Percentiles rank a stretch among this genome's conserved stretches.
Conservation (phyloP, 805 yeast species). For the Candida insectorum region DNA sequence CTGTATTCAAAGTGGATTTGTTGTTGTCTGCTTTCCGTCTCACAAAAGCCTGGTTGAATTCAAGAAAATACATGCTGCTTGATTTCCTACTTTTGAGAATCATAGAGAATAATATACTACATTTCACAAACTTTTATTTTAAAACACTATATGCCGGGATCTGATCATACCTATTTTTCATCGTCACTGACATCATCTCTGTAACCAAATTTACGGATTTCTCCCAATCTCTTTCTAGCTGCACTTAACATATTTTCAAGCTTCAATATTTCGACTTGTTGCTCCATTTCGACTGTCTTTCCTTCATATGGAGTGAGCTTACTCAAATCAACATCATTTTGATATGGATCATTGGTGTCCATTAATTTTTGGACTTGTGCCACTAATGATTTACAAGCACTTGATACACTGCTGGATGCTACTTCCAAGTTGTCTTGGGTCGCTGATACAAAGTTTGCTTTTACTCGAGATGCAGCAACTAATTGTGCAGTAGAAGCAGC, state of each 20-base stretch:
- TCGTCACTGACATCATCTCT: slow-evolving; percentile 56
- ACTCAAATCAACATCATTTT: slow-evolving; percentile 57
- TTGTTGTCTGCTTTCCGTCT: too few species aligned
- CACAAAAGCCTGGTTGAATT: too few species aligned
- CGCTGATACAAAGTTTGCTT: slow-evolving; percentile 71
- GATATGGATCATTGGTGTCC: slow-evolving; percentile 29
- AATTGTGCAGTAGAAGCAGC: slow-evolving; percentile 90
- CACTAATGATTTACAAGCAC: slow-evolving; percentile 75
- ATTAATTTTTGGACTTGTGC: slow-evolving; percentile 63
- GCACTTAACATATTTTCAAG: slow-evolving; percentile 67
- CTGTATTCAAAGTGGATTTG: too few species aligned
- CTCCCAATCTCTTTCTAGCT: slow-evolving; percentile 81
- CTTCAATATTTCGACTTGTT: slow-evolving; percentile 84
- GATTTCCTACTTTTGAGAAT: too few species aligned
- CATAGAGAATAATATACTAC: too few species aligned
- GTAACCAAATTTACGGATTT: slow-evolving; percentile 77
- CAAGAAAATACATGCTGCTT: too few species aligned
- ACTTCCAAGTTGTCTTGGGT: slow-evolving; percentile 71
- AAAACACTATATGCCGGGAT: too few species aligned
- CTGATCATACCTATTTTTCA: slow-evolving; percentile 45
- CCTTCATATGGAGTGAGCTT: slow-evolving; percentile 73
- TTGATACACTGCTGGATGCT: slow-evolving; percentile 64
- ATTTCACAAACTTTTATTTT: too few species aligned
- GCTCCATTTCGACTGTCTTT: slow-evolving; percentile 86
- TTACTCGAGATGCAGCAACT: slow-evolving; percentile 87